phyloP scores from a whole-genome alignment of 805 yeast genomes.

The Clavispora asparagi region DNA sequence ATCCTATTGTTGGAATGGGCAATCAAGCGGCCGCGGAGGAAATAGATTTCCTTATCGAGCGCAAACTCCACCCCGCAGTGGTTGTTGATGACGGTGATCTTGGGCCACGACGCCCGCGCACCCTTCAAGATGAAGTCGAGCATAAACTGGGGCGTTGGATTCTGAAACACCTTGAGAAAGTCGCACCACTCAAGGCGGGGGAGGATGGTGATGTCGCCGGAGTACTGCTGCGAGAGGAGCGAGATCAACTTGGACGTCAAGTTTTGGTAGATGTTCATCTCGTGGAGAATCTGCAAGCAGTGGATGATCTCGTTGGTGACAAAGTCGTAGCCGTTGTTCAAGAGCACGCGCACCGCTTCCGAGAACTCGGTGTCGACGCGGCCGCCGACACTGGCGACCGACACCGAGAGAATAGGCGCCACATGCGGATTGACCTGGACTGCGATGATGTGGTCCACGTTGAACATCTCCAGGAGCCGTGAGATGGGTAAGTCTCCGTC shows the following conservation, averaged over 20 bases:
- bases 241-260: slow-evolving; percentile 69
- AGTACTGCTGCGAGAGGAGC: slow-evolving; percentile 77
- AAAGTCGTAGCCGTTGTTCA: slow-evolving; percentile 54
- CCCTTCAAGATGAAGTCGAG: slow-evolving; percentile 72
- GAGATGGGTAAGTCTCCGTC: slow-evolving; percentile 91
- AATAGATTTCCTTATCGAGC: slow-evolving; percentile 72
- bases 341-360: slow-evolving; percentile 46
- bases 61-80: slow-evolving; percentile 90
- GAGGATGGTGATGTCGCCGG: slow-evolving; percentile 89
- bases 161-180: slow-evolving; percentile 58
- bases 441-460: slow-evolving; percentile 94
- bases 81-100: slow-evolving; percentile 75
- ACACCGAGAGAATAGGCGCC: slow-evolving; percentile 72
- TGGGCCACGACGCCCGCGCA: slow-evolving; percentile 92
- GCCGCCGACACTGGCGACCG: slow-evolving; percentile 66
- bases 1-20: slow-evolving; percentile 19
- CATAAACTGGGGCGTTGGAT: slow-evolving; percentile 78
- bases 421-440: slow-evolving; percentile 98
- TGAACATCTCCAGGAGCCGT: slow-evolving; percentile 91
- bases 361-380: slow-evolving; percentile 58
- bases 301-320: slow-evolving; percentile 72
- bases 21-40: slow-evolving; percentile 57
- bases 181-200: slow-evolving; percentile 67
- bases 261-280: slow-evolving; percentile 72
- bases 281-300: slow-evolving; percentile 64